phyloP scores from a whole-genome alignment of 805 yeast species.

The Kregervanrija delftensis region DNA sequence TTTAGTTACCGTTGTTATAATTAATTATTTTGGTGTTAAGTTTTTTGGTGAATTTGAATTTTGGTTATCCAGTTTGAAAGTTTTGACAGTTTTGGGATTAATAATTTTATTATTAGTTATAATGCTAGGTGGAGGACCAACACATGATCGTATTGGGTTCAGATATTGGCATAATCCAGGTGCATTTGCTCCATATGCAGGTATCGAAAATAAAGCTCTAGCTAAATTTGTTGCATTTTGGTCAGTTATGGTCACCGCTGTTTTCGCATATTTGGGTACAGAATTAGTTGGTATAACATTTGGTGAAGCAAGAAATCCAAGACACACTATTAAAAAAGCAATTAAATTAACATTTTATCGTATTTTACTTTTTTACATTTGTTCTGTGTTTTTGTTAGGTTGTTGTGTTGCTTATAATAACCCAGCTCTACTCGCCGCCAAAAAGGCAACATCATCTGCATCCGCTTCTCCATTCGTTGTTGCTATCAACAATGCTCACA shows the following conservation, averaged over 20 bases:
- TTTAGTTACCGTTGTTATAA: slow-evolving; percentile 32
- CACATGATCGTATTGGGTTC: slow-evolving; percentile 51
- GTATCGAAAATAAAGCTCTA: slow-evolving; percentile 30
- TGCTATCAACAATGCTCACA: slow-evolving; percentile 64
- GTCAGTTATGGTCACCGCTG: slow-evolving; percentile 48
- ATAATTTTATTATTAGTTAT: slow-evolving; percentile 56
- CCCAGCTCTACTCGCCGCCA: slow-evolving; percentile 36
- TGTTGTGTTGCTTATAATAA: slow-evolving; percentile 51
- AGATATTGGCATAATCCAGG: slow-evolving; percentile 40
- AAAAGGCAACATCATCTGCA: slow-evolving; percentile 45
- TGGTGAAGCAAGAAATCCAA: slow-evolving; percentile 42
- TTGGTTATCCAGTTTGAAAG: slow-evolving; percentile 59
- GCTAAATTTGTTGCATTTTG: slow-evolving; percentile 34
- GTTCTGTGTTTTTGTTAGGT: slow-evolving; percentile 47
- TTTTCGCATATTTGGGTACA: slow-evolving; percentile 44
- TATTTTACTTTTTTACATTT: slow-evolving; percentile 45
- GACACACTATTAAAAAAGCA: slow-evolving; percentile 44
- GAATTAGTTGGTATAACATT: slow-evolving; percentile 44
- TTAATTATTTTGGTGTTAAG: slow-evolving; percentile 41
- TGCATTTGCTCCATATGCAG: slow-evolving; percentile 35
- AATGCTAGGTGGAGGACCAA: slow-evolving; percentile 75
- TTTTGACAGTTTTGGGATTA: slow-evolving; percentile 58
- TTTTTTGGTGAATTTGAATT: slow-evolving; percentile 45
- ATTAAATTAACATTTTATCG: slow-evolving; percentile 48
- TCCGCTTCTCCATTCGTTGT: slow-evolving; percentile 81